A percentile compares a stretch with the other conserved stretches of the same genome.
These are phyloP conservation scores for Boletus vermiculosoides DNA, from an alignment of 768 basidiomycete species.

Conservation along the genomic window DNA sequence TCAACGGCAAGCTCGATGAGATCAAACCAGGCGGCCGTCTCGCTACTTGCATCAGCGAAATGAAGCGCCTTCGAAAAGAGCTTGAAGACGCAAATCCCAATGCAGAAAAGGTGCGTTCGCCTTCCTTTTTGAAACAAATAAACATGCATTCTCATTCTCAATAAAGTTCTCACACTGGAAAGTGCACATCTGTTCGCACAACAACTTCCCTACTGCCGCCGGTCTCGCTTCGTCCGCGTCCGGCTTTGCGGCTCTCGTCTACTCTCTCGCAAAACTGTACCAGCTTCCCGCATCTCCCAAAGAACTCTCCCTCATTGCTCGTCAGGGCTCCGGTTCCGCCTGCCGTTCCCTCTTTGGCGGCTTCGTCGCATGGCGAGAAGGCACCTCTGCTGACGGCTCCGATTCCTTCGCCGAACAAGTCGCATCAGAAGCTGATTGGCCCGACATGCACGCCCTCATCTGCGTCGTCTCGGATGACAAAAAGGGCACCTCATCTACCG, in stretches of 20 bases:
- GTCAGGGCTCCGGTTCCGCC: slow-evolving; percentile 96
- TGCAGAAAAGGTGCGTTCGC: slow-evolving; percentile 57
- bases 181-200: slow-evolving; percentile 90
- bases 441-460: slow-evolving; percentile 94
- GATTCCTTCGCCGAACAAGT: slow-evolving; percentile 90
- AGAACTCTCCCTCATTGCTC: slow-evolving; percentile 87
- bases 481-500: slow-evolving; percentile 92
- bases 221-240: slow-evolving; percentile 97
- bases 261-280: slow-evolving; percentile 87
- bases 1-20: slow-evolving; percentile 90
- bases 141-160: background rate
- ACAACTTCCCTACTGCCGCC: slow-evolving; percentile 99
- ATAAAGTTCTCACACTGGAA: slow-evolving; percentile 39
- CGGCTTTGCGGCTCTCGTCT: slow-evolving; percentile 92
- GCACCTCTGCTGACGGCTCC: slow-evolving; percentile 57
- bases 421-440: slow-evolving; percentile 87
- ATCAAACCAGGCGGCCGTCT: slow-evolving; percentile 81
- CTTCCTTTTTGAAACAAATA: background rate
- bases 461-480: slow-evolving; percentile 96
- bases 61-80: slow-evolving; percentile 72
- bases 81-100: slow-evolving; percentile 70
- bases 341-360: slow-evolving; percentile 98
- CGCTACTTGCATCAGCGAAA: slow-evolving; percentile 81
- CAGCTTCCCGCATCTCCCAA: slow-evolving; percentile 74
- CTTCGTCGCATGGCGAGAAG: slow-evolving; percentile 87